Evolutionary conservation across 768 basidiomycete species (phyloP), one percentile per base, ranked within the genome.

Genomic region (Lactarius quietus): DNA sequence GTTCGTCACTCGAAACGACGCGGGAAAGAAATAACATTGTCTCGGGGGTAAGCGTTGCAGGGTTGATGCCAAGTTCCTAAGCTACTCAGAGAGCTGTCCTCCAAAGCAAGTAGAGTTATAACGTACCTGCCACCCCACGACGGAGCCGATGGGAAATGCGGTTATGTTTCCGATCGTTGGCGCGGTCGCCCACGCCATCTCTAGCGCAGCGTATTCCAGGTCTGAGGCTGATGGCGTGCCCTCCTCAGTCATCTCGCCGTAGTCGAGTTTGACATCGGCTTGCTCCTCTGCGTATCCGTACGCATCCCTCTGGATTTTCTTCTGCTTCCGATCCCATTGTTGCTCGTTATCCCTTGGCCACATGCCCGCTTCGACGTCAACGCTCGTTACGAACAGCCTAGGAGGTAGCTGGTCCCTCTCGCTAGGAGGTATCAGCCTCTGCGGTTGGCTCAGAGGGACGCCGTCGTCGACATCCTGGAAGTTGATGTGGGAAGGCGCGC

Each of bases 381-480:
- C 78, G 68, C 84, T 86, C 3, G 89, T 90, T 38, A 91, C 86
- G 66, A 91, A 84, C 70, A 91, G 72, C 59, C 87, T 85, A 5
- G 77, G 70, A 0, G 89, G 89, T 9, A 91, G 69, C 55, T 77
- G 79, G 57, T 82, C 74, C 53, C 84, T 82, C 70, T 86, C 83
- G 4, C 89, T 90, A 1, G 89, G 89, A 2, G 88, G 85, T 36
- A 89, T 69, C 14, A 89, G 74, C 1, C 77, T 80, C 8, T 79
- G 75, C 6, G 64, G 67, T 3, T 58, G 63, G 43, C 41, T 68
- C 12, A 65, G 59, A 9, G 67, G 59, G 28, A 57, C n/a, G 33
- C 23, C 48, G n/a, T 60, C 41, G n/a, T 60, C 71, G 41, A 66
- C 63, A 15, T 74, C 70, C 1, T 72, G 72, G 66, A 89, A 89